phyloP scores from a whole-genome alignment of 345 rosid species.

The Cardamine resedifolia region DNA sequence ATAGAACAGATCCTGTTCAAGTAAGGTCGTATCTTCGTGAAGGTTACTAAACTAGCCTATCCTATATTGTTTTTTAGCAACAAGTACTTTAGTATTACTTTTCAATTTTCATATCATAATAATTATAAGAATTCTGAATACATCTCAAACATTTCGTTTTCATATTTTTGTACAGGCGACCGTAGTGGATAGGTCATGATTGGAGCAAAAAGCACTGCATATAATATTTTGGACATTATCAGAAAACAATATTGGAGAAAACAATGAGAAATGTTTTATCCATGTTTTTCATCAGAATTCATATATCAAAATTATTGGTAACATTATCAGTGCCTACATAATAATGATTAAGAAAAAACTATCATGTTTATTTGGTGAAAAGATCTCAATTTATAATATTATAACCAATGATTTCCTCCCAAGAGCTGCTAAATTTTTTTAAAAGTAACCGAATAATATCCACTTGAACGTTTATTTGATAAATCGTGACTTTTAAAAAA shows the following conservation, averaged over 20 bases:
- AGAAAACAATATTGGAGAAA: background rate
- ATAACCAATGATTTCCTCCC: background rate
- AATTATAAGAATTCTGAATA: no score
- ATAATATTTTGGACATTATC: background rate
- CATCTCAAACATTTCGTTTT: background rate
- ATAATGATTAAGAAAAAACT: background rate
- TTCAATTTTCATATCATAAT: no score
- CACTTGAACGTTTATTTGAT: background rate
- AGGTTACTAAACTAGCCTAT: background rate
- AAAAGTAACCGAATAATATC: slow-evolving; percentile 1
- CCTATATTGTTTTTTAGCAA: background rate
- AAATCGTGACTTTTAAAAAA: background rate
- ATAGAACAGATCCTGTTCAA: no score
- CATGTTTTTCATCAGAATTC: background rate
- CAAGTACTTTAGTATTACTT: no score
- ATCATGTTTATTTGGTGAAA: slow-evolving; percentile 18
- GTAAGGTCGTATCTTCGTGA: no score
- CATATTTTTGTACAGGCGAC: background rate
- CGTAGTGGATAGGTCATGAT: background rate
- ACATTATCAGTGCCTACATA: background rate
- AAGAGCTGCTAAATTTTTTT: background rate
- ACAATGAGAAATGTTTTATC: background rate
- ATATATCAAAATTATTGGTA: background rate
- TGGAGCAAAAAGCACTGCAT: background rate
- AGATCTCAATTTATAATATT: background rate